A percentile compares a stretch with the other conserved stretches of the same genome.
These are phyloP conservation scores for Petunia hybrid DNA, from an alignment of 305 asterid genomes.

Conservation along the genomic window DNA sequence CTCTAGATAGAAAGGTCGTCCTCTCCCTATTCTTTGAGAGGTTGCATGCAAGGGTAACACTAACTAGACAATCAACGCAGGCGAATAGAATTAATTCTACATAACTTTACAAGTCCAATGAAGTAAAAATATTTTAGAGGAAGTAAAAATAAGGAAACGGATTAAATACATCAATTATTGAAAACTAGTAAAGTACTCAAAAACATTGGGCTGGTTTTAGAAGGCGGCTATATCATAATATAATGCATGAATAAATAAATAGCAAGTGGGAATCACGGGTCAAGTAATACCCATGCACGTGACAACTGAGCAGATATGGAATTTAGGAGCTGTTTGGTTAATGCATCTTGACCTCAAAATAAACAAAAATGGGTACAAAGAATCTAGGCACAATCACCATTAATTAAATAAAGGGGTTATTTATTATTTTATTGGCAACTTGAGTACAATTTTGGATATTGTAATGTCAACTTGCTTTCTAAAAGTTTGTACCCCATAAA, in stretches of 20 bases:
- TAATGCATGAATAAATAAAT: neutral
- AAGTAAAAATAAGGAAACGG: neutral
- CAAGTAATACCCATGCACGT: constrained; percentile 27
- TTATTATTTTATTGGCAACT: constrained; percentile 23
- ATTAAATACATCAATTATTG: constrained; percentile 10
- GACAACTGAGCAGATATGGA: constrained; percentile 6
- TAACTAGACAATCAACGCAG: too few relatives aligned
- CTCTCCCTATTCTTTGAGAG: too few relatives aligned
- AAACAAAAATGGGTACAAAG: neutral
- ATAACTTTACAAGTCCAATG: neutral
- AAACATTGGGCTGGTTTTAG: constrained; percentile 33
- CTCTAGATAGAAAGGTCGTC: too few relatives aligned
- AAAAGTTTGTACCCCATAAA: constrained; percentile 14
- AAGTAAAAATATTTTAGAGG: neutral
- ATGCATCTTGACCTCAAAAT: constrained; percentile 27
- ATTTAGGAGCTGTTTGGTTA: constrained; percentile 32
- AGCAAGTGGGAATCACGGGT: constrained; percentile 20
- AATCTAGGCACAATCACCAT: constrained; percentile 27
- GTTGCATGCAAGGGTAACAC: too few relatives aligned
- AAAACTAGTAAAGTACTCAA: constrained; percentile 39
- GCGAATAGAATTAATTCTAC: too few relatives aligned
- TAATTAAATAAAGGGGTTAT: constrained; percentile 10
- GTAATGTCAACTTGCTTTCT: constrained; percentile 29
- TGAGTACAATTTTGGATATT: neutral
- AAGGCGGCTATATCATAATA: neutral